Evolutionary conservation across 768 basidiomycete genomes (phyloP).

Genomic region (Tricholoma matsutake): DNA sequence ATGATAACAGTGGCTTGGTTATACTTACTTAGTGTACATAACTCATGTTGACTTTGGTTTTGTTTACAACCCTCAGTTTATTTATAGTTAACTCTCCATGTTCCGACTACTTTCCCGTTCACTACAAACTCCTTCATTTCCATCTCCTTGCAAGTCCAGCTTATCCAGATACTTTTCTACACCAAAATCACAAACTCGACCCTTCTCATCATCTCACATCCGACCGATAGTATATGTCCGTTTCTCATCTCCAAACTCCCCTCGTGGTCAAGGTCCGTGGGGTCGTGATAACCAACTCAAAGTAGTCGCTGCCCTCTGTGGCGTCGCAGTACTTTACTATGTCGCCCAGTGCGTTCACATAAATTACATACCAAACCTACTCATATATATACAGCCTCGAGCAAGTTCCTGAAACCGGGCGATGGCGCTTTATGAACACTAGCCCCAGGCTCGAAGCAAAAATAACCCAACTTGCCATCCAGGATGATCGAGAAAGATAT

Average conservation of each 20-base stretch:
- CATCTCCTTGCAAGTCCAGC: not conserved
- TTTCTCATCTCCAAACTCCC: not conserved
- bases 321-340: constrained; percentile 26
- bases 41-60: too few relatives aligned
- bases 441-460: constrained; percentile 50
- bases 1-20: too few relatives aligned
- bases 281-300: not conserved
- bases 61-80: too few relatives aligned
- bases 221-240: not conserved
- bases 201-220: not conserved
- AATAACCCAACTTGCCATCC: constrained; percentile 39
- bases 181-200: not conserved
- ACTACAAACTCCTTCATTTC: not conserved
- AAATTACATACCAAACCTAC: not conserved
- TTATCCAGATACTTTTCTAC: not conserved
- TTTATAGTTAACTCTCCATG: not conserved
- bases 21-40: too few relatives aligned
- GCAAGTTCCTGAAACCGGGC: constrained; percentile 79
- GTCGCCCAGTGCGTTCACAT: constrained; percentile 28
- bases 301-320: constrained; percentile 6
- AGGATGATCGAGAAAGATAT: constrained; percentile 52
- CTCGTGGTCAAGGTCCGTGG: not conserved
- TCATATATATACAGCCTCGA: constrained; percentile 55
- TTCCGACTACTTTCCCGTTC: not conserved
- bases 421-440: constrained; percentile 87